Evolutionary conservation across 345 rosid species (phyloP).

Genomic region (rapeseed (Brassica napus)): Da-Ae NC_063441.1:9807001-9807500

Average conservation of each 20-base stretch:
- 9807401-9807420: neutral
- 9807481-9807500: neutral
- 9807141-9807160: slow-evolving; percentile 56
- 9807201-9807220: slow-evolving; percentile 63
- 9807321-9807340: neutral
- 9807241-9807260: neutral
- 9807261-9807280: neutral
- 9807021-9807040: neutral
- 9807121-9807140: slow-evolving; percentile 63
- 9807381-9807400: neutral
- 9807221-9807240: neutral
- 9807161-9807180: slow-evolving; percentile 66
- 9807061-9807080: slow-evolving; percentile 63
- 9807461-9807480: neutral
- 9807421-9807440: neutral
- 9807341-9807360: neutral
- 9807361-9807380: neutral
- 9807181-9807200: slow-evolving; percentile 74
- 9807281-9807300: neutral
- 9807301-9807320: neutral
- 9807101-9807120: slow-evolving; percentile 60
- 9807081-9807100: slow-evolving; percentile 51
- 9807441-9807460: neutral
- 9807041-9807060: slow-evolving; percentile 45
- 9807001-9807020: neutral